Percentiles rank a stretch among this genome's conserved stretches.
These are phyloP conservation scores for Candida fluviatilis DNA, from an alignment of 805 yeast species.

Conservation along the genomic window DNA sequence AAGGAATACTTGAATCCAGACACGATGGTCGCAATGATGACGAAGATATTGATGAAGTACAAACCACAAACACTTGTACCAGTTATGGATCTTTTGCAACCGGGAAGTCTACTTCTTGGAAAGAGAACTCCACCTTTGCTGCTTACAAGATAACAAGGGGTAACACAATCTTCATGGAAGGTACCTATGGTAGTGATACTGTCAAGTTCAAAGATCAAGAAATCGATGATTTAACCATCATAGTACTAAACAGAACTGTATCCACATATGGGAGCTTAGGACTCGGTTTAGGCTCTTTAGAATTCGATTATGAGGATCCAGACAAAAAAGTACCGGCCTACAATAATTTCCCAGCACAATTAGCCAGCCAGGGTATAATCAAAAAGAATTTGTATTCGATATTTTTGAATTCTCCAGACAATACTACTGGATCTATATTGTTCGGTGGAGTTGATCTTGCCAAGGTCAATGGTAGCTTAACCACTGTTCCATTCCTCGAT, in stretches of 20 bases:
- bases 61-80: slow-evolving; percentile 18
- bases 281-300: slow-evolving; percentile 12
- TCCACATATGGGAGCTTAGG: slow-evolving; percentile 16
- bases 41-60: not conserved
- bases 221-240: slow-evolving; percentile 8
- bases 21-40: too few species aligned
- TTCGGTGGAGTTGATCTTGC: slow-evolving; percentile 27
- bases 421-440: slow-evolving; percentile 17
- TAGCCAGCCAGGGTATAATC: slow-evolving; percentile 27
- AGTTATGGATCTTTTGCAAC: slow-evolving; percentile 37
- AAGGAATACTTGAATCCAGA: not conserved
- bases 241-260: slow-evolving; percentile 8
- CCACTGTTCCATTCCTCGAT: slow-evolving; percentile 5
- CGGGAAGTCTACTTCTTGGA: slow-evolving; percentile 27
- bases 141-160: slow-evolving; percentile 42
- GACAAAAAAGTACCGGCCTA: not conserved
- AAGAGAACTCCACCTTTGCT: slow-evolving; percentile 22
- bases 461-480: slow-evolving; percentile 19
- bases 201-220: slow-evolving; percentile 11
- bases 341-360: slow-evolving; percentile 19
- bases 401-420: slow-evolving; percentile 18
- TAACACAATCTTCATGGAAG: slow-evolving; percentile 40
- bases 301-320: not conserved
- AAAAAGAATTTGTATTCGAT: slow-evolving; percentile 28
- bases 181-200: slow-evolving; percentile 39